These are phyloP conservation scores for Kazachstania sp. DNA, from an alignment of 1,139 yeast species.

Conservation along the genomic window DNA sequence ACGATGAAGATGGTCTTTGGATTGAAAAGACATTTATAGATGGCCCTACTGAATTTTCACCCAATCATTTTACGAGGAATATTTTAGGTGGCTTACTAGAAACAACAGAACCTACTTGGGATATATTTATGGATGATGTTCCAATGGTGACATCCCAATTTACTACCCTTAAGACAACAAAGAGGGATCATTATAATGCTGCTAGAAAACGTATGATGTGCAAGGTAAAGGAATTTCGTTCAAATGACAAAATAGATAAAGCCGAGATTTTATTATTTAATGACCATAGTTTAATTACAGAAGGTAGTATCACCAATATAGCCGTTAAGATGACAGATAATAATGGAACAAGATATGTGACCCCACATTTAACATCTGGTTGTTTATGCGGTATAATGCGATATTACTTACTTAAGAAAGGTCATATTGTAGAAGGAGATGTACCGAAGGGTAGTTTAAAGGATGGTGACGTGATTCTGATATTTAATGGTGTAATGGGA, in stretches of 20 bases:
- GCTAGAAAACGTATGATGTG: conserved; percentile 45
- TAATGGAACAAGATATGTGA: conserved; percentile 47
- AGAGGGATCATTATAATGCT: conserved; percentile 50
- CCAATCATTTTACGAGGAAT: conserved; percentile 15
- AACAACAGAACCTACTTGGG: conserved; percentile 37
- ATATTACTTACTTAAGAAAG: conserved; percentile 50
- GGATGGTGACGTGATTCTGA: conserved; percentile 56
- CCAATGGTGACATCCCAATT: conserved; percentile 57
- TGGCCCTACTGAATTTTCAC: not conserved
- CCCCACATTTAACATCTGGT: conserved; percentile 71
- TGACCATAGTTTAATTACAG: conserved; percentile 53
- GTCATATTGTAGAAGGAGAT: conserved; percentile 47
- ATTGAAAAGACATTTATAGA: not conserved
- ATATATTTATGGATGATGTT: conserved; percentile 51
- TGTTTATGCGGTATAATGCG: conserved; percentile 83
- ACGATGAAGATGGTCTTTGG: conserved; percentile 35
- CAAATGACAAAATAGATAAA: conserved; percentile 21
- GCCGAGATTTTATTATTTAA: conserved; percentile 71
- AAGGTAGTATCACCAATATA: conserved; percentile 78
- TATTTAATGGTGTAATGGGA: conserved; percentile 82
- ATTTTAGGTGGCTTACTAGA: conserved; percentile 24
- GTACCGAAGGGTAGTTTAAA: conserved; percentile 40
- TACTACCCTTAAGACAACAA: conserved; percentile 84
- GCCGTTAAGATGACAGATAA: conserved; percentile 44
- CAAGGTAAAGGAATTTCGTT: conserved; percentile 32